These are phyloP conservation scores for Umbelopsis sp. DNA, from an alignment of 192 early-diverging fungal species.

Conservation along the genomic window DNA sequence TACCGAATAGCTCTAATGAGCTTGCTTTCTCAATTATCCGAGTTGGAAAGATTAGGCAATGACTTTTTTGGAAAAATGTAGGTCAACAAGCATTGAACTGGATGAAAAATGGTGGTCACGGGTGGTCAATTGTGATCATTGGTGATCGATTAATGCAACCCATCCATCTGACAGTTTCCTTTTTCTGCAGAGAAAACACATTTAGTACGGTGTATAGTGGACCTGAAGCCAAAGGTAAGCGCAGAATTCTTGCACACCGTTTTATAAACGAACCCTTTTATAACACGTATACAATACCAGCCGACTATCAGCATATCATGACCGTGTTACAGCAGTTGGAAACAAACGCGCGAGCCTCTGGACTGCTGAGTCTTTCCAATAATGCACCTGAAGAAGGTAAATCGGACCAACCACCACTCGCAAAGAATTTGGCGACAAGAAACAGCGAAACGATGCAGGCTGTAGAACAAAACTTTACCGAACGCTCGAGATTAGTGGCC, in stretches of 20 bases:
- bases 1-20: slow-evolving; percentile 34
- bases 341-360: slow-evolving; percentile 26
- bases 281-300: neutral
- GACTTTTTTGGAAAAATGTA: slow-evolving; percentile 44
- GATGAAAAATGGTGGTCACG: too few species aligned
- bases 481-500: slow-evolving; percentile 29
- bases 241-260: neutral
- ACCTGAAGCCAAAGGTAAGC: neutral
- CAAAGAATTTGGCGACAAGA: slow-evolving; percentile 28
- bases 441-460: slow-evolving; percentile 30
- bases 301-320: slow-evolving; percentile 30
- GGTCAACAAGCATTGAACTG: too few species aligned
- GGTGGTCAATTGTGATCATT: too few species aligned
- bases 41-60: slow-evolving; percentile 30
- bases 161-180: neutral
- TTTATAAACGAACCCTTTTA: too few species aligned
- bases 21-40: slow-evolving; percentile 35
- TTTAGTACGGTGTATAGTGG: neutral
- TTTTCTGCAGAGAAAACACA: neutral
- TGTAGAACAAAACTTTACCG: slow-evolving; percentile 30
- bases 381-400: slow-evolving; percentile 6
- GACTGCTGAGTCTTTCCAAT: slow-evolving; percentile 31
- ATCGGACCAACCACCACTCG: neutral
- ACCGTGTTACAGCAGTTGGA: slow-evolving; percentile 26
- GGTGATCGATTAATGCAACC: too few species aligned